These are phyloP conservation scores for Wickerhamiella parazyma DNA, from an alignment of 805 yeast genomes.

Conservation along the genomic window DNA sequence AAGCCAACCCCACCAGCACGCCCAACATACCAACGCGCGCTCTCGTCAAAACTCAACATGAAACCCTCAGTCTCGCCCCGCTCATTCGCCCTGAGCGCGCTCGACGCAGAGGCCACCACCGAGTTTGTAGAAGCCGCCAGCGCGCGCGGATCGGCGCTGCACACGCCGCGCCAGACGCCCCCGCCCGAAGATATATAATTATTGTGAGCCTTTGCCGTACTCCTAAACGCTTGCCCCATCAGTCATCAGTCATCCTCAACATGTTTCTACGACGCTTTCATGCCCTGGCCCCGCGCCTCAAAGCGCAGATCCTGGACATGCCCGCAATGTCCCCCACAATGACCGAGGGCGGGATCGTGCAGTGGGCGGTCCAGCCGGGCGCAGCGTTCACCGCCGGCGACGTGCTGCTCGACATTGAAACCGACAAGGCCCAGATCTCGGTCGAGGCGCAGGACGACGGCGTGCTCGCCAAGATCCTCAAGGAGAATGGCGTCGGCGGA, in stretches of 20 bases:
- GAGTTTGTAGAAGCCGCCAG: not conserved
- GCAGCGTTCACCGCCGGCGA: slow-evolving; percentile 73
- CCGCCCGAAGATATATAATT: not conserved
- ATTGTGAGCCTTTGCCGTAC: no score
- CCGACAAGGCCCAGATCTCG: slow-evolving; percentile 96
- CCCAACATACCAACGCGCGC: not conserved
- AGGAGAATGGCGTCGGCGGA: slow-evolving; percentile 60
- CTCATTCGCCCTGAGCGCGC: not conserved
- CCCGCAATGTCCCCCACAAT: slow-evolving; percentile 99
- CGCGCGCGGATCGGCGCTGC: not conserved
- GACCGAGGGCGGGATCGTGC: slow-evolving; percentile 87
- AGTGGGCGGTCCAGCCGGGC: slow-evolving; percentile 74
- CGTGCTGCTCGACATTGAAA: slow-evolving; percentile 92
- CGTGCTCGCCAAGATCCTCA: slow-evolving; percentile 57
- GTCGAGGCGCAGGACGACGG: slow-evolving; percentile 96
- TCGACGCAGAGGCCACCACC: not conserved
- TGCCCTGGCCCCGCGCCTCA: not conserved
- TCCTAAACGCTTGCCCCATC: no score
- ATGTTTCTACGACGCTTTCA: not conserved
- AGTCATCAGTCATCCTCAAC: not conserved
- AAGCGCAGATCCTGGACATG: slow-evolving; percentile 34
- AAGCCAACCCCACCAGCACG: not conserved
- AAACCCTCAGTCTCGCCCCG: not conserved
- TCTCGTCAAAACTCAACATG: not conserved
- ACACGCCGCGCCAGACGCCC: not conserved